phyloP scores from a whole-genome alignment of 73 alveolate species.

The Uronychia binucleata region DNA sequence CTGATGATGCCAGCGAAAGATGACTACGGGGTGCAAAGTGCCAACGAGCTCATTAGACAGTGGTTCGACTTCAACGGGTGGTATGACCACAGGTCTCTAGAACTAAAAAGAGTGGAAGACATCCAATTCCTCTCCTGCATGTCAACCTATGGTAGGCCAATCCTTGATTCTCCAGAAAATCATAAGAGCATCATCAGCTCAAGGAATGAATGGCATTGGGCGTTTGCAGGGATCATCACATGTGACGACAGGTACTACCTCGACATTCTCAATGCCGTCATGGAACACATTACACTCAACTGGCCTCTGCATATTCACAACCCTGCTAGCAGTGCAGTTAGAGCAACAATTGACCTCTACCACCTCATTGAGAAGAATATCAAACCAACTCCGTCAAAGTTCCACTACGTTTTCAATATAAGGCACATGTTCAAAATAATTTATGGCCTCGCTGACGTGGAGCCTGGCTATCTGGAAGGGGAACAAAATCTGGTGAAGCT shows the following conservation, averaged over 20 bases:
- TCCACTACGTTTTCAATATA: constrained; percentile 78
- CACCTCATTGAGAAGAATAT: constrained; percentile 79
- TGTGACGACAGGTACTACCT: constrained; percentile 70
- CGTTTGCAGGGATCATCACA: constrained; percentile 43
- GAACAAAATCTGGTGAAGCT: constrained; percentile 80
- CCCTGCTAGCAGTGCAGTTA: constrained; percentile 68
- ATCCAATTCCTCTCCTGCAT: constrained; percentile 81
- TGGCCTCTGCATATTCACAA: constrained; percentile 53
- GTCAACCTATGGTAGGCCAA: constrained; percentile 44
- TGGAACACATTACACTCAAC: constrained; percentile 50
- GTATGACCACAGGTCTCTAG: constrained; percentile 82
- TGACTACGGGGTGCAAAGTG: constrained; percentile 85
- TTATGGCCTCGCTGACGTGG: constrained; percentile 85
- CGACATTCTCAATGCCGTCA: constrained; percentile 69
- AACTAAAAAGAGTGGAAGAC: constrained; percentile 75
- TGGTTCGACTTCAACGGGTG: constrained; percentile 86
- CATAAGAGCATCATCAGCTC: constrained; percentile 59
- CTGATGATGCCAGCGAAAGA: constrained; percentile 90
- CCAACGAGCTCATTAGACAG: constrained; percentile 86
- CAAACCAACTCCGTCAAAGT: constrained; percentile 91
- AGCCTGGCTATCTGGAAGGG: constrained; percentile 63
- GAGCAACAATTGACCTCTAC: constrained; percentile 81
- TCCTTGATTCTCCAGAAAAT: constrained; percentile 13
- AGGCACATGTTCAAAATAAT: constrained; percentile 82
- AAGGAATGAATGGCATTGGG: constrained; percentile 78